These are phyloP conservation scores for Candida dajiaensis DNA, from an alignment of 805 yeast species.

Conservation along the genomic window DNA sequence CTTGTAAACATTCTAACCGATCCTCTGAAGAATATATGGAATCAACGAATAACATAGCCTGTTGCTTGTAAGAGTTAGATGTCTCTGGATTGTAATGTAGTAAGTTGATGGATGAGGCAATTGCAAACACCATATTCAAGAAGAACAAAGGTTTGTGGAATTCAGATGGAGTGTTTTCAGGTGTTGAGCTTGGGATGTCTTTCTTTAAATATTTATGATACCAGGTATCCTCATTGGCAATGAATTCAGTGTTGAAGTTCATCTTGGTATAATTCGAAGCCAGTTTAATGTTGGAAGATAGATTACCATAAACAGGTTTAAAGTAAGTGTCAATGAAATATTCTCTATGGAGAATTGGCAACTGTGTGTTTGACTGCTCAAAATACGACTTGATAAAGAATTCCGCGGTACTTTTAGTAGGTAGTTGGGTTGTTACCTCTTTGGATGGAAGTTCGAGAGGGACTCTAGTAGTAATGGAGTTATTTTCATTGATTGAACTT, in stretches of 20 bases:
- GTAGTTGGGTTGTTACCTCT: conserved; percentile 35
- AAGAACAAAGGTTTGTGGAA: conserved; percentile 59
- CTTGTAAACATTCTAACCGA: conserved; percentile 67
- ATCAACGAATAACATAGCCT: conserved; percentile 57
- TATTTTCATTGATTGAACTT: conserved; percentile 23
- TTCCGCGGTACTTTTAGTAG: conserved; percentile 73
- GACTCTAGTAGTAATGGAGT: conserved; percentile 23
- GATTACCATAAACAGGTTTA: conserved; percentile 73
- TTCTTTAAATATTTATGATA: conserved; percentile 32
- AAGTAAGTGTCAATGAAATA: conserved; percentile 61
- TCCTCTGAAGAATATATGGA: conserved; percentile 52
- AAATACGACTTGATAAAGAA: conserved; percentile 59
- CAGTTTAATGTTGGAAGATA: conserved; percentile 46
- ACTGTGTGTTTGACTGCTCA: conserved; percentile 74
- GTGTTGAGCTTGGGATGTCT: conserved; percentile 11
- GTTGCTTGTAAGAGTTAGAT: conserved; percentile 62
- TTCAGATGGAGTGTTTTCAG: conserved; percentile 39
- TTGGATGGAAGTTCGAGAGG: conserved; percentile 19
- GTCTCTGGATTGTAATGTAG: conserved; percentile 58
- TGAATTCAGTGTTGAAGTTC: conserved; percentile 28
- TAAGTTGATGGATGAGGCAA: conserved; percentile 71
- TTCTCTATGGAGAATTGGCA: conserved; percentile 81
- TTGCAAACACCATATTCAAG: conserved; percentile 71
- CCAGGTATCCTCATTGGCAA: conserved; percentile 38
- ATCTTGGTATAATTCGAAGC: conserved; percentile 53